Percentiles rank a stretch among this genome's conserved stretches.
These are phyloP conservation scores for Gonapodya sp. DNA, from an alignment of 192 early-diverging fungal species.

Conservation along the genomic window DNA sequence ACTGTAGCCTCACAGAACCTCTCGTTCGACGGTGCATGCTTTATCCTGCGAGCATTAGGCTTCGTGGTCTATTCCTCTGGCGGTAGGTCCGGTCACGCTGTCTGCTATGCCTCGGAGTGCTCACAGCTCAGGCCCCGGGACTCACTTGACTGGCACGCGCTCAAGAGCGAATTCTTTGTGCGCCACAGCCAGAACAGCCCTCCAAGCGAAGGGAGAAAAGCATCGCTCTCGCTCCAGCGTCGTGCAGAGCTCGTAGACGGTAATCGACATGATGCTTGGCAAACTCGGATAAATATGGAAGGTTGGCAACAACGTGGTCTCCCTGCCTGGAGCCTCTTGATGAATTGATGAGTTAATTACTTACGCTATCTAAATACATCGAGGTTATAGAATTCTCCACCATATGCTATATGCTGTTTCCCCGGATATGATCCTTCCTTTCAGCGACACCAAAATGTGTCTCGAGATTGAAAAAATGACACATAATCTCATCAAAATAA, in stretches of 20 bases:
- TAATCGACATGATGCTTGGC: constrained; percentile 1
- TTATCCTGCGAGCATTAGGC: background rate
- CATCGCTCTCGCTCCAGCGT: background rate
- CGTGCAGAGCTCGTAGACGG: constrained; percentile 13
- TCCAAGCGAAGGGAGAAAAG: constrained; percentile 8
- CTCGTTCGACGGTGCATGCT: background rate
- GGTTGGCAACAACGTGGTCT: background rate
- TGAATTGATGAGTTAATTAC: background rate
- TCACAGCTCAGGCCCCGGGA: background rate
- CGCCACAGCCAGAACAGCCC: constrained; percentile 1
- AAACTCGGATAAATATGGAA: background rate
- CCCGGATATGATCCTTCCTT: too few species aligned
- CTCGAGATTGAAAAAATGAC: too few species aligned
- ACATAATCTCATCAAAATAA: too few species aligned
- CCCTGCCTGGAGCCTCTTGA: background rate
- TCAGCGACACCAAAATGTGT: too few species aligned
- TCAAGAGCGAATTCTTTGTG: constrained; percentile 7
- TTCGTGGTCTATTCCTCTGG: background rate
- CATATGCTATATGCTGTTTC: background rate
- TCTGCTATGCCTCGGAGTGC: background rate
- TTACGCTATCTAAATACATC: background rate
- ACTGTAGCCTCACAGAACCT: background rate
- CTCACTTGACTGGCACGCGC: constrained; percentile 5
- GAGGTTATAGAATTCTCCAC: background rate
- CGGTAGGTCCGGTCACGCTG: background rate